Percentiles rank a stretch among this genome's conserved stretches.
Evolutionary conservation across 805 yeast species (phyloP).

Genomic region (Wickerhamomyces ciferrii): DNA sequence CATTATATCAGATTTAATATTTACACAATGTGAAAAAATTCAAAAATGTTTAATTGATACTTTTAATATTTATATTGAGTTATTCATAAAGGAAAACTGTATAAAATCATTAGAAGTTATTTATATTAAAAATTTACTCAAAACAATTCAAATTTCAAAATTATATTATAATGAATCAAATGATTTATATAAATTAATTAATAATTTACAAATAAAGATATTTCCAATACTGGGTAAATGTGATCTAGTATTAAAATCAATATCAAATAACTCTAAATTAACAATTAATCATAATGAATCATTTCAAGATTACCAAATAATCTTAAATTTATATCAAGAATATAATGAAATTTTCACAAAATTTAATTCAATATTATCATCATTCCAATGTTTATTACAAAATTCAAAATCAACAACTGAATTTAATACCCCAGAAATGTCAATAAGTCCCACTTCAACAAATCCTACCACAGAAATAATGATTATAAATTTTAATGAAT

Average conservation of each 20-base stretch:
- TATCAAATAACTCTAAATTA: not conserved
- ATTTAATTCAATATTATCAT: not conserved
- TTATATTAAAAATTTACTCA: not conserved
- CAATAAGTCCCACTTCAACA: not conserved
- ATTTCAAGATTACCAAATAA: not conserved
- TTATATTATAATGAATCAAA: not conserved
- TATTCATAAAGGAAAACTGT: not conserved
- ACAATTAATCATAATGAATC: not conserved
- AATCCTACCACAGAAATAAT: constrained; percentile 11
- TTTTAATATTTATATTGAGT: not conserved
- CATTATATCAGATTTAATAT: not conserved
- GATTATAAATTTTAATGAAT: constrained; percentile 10
- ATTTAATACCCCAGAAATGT: constrained; percentile 4
- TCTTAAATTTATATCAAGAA: not conserved
- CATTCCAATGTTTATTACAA: not conserved
- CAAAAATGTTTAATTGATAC: not conserved
- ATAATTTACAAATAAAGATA: not conserved
- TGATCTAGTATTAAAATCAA: not conserved
- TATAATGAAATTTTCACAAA: not conserved
- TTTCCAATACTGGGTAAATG: not conserved
- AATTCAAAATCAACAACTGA: constrained; percentile 8
- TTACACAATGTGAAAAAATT: not conserved
- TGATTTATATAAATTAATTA: not conserved
- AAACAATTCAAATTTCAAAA: not conserved
- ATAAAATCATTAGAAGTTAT: constrained; percentile 1